Evolutionary conservation across 176 grass and related monocot genomes (phyloP).

Genomic region (Rhipidocladum racemiflorum): DNA sequence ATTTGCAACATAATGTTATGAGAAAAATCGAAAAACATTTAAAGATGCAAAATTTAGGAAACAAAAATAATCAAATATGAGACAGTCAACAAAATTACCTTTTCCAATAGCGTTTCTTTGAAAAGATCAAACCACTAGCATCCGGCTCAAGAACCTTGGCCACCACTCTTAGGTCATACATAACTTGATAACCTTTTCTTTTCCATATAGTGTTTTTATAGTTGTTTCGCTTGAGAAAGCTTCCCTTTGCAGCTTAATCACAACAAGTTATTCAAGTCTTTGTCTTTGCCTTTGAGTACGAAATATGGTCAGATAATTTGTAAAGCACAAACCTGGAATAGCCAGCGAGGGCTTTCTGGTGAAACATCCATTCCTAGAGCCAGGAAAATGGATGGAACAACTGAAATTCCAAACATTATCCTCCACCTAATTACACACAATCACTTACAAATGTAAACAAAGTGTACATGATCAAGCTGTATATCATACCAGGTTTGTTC

Average conservation of each 20-base stretch:
- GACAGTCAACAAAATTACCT: constrained; percentile 43
- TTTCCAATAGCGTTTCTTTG: constrained; percentile 91
- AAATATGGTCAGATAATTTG: background rate
- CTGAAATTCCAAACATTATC: constrained; percentile 82
- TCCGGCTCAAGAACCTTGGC: constrained; percentile 74
- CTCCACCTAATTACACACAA: constrained; percentile 73
- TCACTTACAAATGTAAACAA: constrained; percentile 16
- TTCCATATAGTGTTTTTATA: constrained; percentile 89
- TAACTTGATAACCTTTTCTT: constrained; percentile 83
- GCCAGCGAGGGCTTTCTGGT: constrained; percentile 99
- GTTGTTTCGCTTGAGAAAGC: constrained; percentile 83
- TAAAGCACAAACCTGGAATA: constrained; percentile 78
- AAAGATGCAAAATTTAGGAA: background rate
- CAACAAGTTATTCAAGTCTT: constrained; percentile 16
- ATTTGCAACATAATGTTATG: background rate
- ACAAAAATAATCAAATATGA: constrained; percentile 16
- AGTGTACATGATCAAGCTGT: background rate
- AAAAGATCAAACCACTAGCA: constrained; percentile 98
- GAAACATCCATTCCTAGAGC: constrained; percentile 89
- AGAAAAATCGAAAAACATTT: background rate
- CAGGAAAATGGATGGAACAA: constrained; percentile 81
- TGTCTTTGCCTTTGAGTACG: background rate
- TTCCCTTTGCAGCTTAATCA: constrained; percentile 72
- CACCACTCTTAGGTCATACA: constrained; percentile 75
- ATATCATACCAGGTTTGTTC: background rate